These are phyloP conservation scores for Cladosporium sp. DNA, from an alignment of 2,329 filamentous ascomycete species.

Conservation along the genomic window DNA sequence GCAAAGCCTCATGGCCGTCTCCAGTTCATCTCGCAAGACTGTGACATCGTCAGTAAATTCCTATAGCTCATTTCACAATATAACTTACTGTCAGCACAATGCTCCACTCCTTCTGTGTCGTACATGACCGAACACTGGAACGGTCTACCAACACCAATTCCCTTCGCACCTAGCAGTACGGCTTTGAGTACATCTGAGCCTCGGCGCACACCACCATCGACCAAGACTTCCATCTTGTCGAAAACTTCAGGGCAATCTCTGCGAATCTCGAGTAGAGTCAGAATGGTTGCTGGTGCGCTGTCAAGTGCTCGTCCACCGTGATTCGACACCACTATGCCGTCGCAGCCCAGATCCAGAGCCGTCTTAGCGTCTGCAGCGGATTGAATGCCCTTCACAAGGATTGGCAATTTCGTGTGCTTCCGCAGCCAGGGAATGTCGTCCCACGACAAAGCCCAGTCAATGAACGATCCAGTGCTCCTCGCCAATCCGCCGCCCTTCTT, in stretches of 20 bases:
- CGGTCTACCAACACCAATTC: constrained; percentile 62
- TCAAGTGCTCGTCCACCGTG: constrained; percentile 57
- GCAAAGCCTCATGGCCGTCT: constrained; percentile 67
- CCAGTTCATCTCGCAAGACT: constrained; percentile 60
- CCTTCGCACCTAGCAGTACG: constrained; percentile 63
- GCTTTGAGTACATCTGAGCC: constrained; percentile 70
- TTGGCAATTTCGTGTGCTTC: constrained; percentile 54
- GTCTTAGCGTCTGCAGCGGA: constrained; percentile 46
- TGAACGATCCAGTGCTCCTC: constrained; percentile 57
- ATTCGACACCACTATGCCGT: constrained; percentile 56
- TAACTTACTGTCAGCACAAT: constrained; percentile 57
- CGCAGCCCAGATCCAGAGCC: constrained; percentile 46
- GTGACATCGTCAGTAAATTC: constrained; percentile 22
- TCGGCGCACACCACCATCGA: constrained; percentile 65
- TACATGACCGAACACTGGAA: constrained; percentile 64
- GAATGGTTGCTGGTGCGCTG: constrained; percentile 54
- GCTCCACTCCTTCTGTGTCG: constrained; percentile 55
- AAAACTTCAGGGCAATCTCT: constrained; percentile 62
- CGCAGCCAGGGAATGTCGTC: constrained; percentile 50
- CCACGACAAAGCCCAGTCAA: constrained; percentile 58
- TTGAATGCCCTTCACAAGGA: constrained; percentile 50
- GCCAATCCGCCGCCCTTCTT: constrained; percentile 58
- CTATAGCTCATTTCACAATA: background rate
- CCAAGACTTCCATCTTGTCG: constrained; percentile 60
- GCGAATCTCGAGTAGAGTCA: constrained; percentile 65